Base-by-base conservation (phyloP, 2,329 filamentous ascomycete species). In the Pseudocercospora musae region DNA sequence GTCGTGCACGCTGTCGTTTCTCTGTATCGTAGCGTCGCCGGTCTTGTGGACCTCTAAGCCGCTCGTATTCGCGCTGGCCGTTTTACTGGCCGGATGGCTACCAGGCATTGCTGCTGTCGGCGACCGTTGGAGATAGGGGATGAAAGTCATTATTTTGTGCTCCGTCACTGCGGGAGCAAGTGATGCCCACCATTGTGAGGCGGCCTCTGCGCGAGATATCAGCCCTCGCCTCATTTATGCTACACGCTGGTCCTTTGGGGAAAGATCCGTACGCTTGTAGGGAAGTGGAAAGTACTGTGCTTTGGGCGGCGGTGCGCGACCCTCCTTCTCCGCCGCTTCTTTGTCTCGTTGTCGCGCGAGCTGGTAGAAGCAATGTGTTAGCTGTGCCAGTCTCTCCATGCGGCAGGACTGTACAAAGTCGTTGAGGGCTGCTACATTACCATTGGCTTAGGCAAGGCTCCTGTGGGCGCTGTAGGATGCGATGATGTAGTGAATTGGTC, bases 121-220 rank as follows among this genome's bases (percentile, higher is more conserved):
- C 76, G 85, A 92, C 79, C 82, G 81, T 68, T 87, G 86, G 4
- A 97, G 85, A 74, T 92, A 89, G 4, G 95, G 95, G 40, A 99
- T 87, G 75, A 89, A 90, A 62, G 87, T 89, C 68, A 99, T 86
- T 29, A 99, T 93, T 70, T 87, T 89, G 73, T 94, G 91, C 79
- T 99, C 95, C 11, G 94, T 93, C 25, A 87, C 83, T 18, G 89
- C 87, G 2, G 95, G 90, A 1, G 92, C 88, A n/a, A 95, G 80
- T 66, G 87, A 89, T 10, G 88, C 85, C 95, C 95, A 99, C 92
- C 95, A 98, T 83, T 98, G 94, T 69, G 85, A 89, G 66, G 92
- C 91, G 15, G 91, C 94, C 62, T 96, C 92, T 54, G 52, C 52
- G 31, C 31, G 52, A 54, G 52, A 54, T 21, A 54, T 54, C 52